These are phyloP conservation scores for Kokia cookei DNA, from an alignment of 441 rosid species.

Conservation along the genomic window DNA sequence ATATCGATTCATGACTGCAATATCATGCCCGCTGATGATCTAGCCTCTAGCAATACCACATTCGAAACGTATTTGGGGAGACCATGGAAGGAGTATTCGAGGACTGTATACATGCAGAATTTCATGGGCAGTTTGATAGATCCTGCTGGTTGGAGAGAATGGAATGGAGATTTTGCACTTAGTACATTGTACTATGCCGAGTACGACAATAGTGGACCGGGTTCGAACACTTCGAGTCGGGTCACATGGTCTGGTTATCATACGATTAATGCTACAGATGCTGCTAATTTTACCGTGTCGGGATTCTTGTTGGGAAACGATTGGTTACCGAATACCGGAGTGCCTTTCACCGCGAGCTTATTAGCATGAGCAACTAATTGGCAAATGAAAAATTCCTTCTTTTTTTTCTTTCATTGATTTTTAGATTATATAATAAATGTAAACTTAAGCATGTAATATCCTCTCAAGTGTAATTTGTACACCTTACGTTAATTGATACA, in stretches of 20 bases:
- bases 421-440: not conserved
- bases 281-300: conserved; percentile 46
- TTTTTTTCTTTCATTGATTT: not conserved
- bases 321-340: conserved; percentile 49
- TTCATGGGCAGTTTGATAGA: conserved; percentile 37
- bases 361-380: conserved; percentile 7
- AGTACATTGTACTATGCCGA: conserved; percentile 51
- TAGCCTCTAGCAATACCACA: conserved; percentile 28
- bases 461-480: not conserved
- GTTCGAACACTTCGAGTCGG: conserved; percentile 35
- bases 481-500: no score
- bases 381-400: not conserved
- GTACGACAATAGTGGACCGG: conserved; percentile 45
- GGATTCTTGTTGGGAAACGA: conserved; percentile 42
- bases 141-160: conserved; percentile 48
- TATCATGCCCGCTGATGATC: conserved; percentile 39
- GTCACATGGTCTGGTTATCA: conserved; percentile 55
- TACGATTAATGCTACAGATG: conserved; percentile 36
- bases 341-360: conserved; percentile 35
- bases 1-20: conserved; percentile 49
- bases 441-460: not conserved
- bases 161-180: conserved; percentile 47
- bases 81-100: conserved; percentile 73
- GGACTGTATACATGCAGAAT: conserved; percentile 47
- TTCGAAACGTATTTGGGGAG: conserved; percentile 52